Evolutionary conservation across 306 rosid species (phyloP), one percentile per base, ranked within the genome.

Genomic region (Cotoneaster glaucophyllus): DNA sequence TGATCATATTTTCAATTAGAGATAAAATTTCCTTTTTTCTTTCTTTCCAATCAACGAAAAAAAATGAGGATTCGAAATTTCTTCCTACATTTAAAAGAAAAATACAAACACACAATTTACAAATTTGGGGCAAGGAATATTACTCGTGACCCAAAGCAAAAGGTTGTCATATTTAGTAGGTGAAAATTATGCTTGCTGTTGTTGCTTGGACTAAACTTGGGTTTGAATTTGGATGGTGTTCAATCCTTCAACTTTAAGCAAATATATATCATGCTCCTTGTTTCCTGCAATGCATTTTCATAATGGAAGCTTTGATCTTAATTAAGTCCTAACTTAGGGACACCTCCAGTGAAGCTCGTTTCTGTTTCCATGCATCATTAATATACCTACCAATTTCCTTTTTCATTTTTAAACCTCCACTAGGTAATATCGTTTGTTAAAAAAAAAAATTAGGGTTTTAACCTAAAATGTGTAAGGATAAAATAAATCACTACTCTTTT

Each of bases 191-290:
- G 37, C 37, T 6, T 24, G 11, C 31, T 18, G 66, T 61, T 61
- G 66, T 61, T 61, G 29, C 63, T 74, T 53, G 8, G 29, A 63
- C 67, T 50, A 6, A 50, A 50, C 54, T 86, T 81, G 84, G 70
- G 52, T 65, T 78, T 29, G 48, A n/a, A 58, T 81, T 37, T 31
- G 28, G 10, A 21, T 24, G 15, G 71, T 29, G 86, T 77, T 83
- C 11, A 26, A 61, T 61, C 37, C 66, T 61, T 61, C 67, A 59
- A 39, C 58, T 83, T 73, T 75, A 81, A 88, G 85, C 68, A 62
- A 88, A 81, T 66, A 62, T 56, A 81, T 66, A 62, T 56, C 29
- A 61, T 37, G 19, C 18, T 19, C 65, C 43, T 37, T 61, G 57
- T 52, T 52, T 52, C n/a, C n/a, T 52, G 57, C 22, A 18, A 52